Evolutionary conservation across 257 asterid genomes (phyloP).

Genomic region (Osmanthus fragrans): DNA sequence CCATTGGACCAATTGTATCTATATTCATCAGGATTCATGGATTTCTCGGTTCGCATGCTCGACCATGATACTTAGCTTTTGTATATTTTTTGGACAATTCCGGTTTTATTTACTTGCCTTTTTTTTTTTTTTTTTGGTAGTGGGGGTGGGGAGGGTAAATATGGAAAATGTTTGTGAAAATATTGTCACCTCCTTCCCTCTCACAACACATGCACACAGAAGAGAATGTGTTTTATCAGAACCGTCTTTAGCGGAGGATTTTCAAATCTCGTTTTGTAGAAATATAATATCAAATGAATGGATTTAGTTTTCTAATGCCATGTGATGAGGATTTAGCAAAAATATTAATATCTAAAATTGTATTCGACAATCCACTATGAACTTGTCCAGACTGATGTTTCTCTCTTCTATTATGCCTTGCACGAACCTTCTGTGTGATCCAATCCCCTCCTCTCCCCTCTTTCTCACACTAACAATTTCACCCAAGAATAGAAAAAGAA

Average conservation of each 20-base stretch:
- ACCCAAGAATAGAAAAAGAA: not conserved
- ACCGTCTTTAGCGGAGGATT: not conserved
- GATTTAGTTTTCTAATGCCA: not conserved
- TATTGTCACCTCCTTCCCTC: not conserved
- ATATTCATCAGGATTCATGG: no score
- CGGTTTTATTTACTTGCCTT: not conserved
- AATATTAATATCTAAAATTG: slow-evolving; percentile 1
- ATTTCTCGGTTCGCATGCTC: not conserved
- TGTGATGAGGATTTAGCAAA: not conserved
- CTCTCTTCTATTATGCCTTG: not conserved
- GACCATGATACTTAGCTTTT: not conserved
- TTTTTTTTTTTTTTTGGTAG: no score
- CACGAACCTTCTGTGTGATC: not conserved
- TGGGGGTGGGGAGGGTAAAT: not conserved
- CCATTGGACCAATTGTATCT: no score
- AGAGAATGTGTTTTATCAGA: not conserved
- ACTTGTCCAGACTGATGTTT: slow-evolving; percentile 3
- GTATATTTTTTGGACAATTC: not conserved
- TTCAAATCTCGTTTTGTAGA: not conserved
- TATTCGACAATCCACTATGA: slow-evolving; percentile 4
- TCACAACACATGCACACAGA: not conserved
- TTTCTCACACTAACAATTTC: not conserved
- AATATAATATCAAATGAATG: no score
- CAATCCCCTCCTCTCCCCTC: no score
- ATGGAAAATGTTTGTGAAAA: not conserved